Evolutionary conservation across 2,329 filamentous ascomycete genomes (phyloP), one percentile per base, ranked within the genome.

Genomic region (Epichloe scottii): DNA sequence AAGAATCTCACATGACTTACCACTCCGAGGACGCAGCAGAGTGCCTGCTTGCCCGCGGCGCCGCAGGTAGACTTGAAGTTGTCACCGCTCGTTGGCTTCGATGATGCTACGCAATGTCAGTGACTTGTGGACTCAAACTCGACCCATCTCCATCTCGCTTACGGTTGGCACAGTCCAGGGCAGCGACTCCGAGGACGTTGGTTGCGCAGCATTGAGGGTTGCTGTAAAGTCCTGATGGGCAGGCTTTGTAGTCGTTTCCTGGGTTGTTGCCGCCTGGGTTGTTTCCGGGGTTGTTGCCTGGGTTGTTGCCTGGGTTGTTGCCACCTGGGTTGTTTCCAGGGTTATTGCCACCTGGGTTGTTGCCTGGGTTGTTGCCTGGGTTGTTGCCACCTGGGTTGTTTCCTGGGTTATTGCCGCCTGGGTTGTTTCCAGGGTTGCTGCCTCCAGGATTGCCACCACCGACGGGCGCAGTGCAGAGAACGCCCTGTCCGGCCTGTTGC

Each of bases 191-290:
- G 30, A 77, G 66, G 34, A 76, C 64, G 54, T 76, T 67, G 47
- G 69, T 70, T 5, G 70, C 67, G 58, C 75, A 78, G 67, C 75
- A 78, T 46, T 68, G 65, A 4, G 70, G 59, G 39, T 56, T 66
- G 50, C 58, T 54, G 38, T 56, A 58, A 10, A 62, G 59, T 1
- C 53, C 54, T 3, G 21, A 19, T 7, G 57, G 50, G 54, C 63
- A 63, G 37, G 42, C 35, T 0, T 14, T 23, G 21, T 53, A 48
- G 46, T 48, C 26, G 44, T 47, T 41, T 19, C 50, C 50, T 3
- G 44, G 44, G 26, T 50, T 49, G 43, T 50, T 46, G 43, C 37
- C 51, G 1, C 46, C 41, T 3, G 48, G 48, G 34, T 54, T 51
- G 40, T 47, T 46, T 11, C 40, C 52, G 12, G 45, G 26, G 45